These are phyloP conservation scores for Themeda triandra DNA, from an alignment of 176 grass and related monocot species.

Conservation along the genomic window DNA sequence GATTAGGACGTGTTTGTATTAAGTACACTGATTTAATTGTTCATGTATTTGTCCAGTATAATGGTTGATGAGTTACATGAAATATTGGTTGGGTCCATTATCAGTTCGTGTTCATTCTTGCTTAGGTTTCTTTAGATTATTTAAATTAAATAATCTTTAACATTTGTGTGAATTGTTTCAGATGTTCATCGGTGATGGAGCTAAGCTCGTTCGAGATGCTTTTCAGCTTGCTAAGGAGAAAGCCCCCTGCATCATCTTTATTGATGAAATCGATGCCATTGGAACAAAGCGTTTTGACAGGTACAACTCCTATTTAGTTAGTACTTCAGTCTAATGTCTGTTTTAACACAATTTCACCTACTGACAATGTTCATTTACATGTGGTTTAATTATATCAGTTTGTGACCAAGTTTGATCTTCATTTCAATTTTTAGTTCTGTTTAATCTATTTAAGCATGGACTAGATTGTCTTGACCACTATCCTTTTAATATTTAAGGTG, in stretches of 20 bases:
- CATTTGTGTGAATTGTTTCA: neutral
- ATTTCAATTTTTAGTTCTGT: neutral
- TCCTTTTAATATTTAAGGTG: neutral
- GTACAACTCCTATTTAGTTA: neutral
- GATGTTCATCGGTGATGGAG: constrained; percentile 20
- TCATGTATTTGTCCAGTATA: neutral
- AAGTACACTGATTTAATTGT: neutral
- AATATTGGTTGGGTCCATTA: neutral
- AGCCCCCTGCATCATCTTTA: constrained; percentile 17
- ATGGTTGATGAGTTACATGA: neutral
- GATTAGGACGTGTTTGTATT: neutral
- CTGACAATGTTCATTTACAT: neutral
- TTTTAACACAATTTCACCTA: neutral
- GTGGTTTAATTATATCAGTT: neutral
- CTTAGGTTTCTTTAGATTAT: neutral
- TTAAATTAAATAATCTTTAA: neutral
- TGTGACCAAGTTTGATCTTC: neutral
- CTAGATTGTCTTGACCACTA: neutral
- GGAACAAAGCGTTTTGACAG: constrained; percentile 22
- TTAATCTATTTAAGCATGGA: neutral
- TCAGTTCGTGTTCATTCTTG: too few relatives aligned
- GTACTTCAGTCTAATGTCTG: neutral
- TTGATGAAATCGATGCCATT: constrained; percentile 23
- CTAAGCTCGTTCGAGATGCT: constrained; percentile 7
- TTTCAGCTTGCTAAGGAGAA: constrained; percentile 20